Evolutionary conservation across 2,329 filamentous ascomycete genomes (phyloP).

Genomic region (Decorospora gaudefroyi): DNA sequence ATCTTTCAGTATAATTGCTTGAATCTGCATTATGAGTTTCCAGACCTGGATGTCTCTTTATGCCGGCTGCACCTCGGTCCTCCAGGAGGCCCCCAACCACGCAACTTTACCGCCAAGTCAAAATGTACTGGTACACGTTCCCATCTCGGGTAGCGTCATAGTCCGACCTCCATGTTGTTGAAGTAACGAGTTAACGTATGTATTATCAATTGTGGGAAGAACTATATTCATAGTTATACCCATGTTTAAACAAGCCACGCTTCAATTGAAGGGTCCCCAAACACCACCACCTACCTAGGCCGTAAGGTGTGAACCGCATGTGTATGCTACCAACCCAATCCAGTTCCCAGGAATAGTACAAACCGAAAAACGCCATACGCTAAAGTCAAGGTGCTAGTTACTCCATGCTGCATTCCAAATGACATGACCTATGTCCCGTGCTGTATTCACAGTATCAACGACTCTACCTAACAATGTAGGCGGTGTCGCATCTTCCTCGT

Average conservation of each 20-base stretch:
- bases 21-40: no score
- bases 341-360: conserved; percentile 26
- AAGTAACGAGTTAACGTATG: conserved; percentile 14
- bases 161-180: background rate
- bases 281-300: conserved; percentile 26
- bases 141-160: background rate
- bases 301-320: conserved; percentile 15
- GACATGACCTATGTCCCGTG: conserved; percentile 66
- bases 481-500: conserved; percentile 62
- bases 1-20: no score
- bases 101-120: no score
- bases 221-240: conserved; percentile 22
- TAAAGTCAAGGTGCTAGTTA: conserved; percentile 42
- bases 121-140: no score
- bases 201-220: conserved; percentile 24
- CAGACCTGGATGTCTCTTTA: no score
- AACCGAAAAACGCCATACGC: conserved; percentile 31
- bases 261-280: conserved; percentile 17
- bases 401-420: conserved; percentile 70
- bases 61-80: background rate
- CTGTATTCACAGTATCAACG: conserved; percentile 74
- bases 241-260: conserved; percentile 24
- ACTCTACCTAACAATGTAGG: conserved; percentile 75
- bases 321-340: conserved; percentile 25
- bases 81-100: background rate